Evolutionary conservation across 768 basidiomycete species (phyloP), one percentile per base, ranked within the genome.

Genomic region (Sporobolomyces pararoseus): DNA sequence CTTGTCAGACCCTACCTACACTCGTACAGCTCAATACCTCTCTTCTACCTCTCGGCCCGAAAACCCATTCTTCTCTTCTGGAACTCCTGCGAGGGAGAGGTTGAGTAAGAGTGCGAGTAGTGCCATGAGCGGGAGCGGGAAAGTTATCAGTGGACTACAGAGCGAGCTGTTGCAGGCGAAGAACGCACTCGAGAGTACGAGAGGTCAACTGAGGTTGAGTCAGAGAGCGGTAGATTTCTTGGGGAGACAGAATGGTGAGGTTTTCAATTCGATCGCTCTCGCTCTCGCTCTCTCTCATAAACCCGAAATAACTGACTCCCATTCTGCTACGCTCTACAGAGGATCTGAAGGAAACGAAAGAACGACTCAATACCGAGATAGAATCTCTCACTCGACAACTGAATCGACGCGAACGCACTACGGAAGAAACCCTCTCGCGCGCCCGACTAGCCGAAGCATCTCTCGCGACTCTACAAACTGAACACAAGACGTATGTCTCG

Each of bases 331-430:
- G n/a, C 25, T n/a, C 9, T 35, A n/a, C 74, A 66, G 91, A 93
- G 78, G 91, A 94, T 78, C 78, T 92, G 78, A 92, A 91, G 78
- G 91, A 93, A 78, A 88, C 86, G 4, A 83, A 90, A 72, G 91
- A 94, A 79, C 82, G 91, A 55, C 79, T 92, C 71, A 80, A 90
- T 65, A 77, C 90, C 58, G 91, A 94, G 80, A 93, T 91, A 75
- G 91, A 93, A 77, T 88, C 88, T 4, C 79, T 93, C 74, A 91
- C 91, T 76, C 90, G 90, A 71, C 90, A 92, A 23, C 88, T 94
- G 29, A 85, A 89, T 34, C 83, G 91, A 68, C 93, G 93, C 78
- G 91, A 94, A 80, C 83, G 91, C 71, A 75, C 92, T 63, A 79
- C 91, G 70, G 91, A 93, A 80, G 91, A 94, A 83, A 89, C 90